Base-by-base conservation (phyloP, 768 basidiomycete species). In the Auriscalpium microsporum region DNA sequence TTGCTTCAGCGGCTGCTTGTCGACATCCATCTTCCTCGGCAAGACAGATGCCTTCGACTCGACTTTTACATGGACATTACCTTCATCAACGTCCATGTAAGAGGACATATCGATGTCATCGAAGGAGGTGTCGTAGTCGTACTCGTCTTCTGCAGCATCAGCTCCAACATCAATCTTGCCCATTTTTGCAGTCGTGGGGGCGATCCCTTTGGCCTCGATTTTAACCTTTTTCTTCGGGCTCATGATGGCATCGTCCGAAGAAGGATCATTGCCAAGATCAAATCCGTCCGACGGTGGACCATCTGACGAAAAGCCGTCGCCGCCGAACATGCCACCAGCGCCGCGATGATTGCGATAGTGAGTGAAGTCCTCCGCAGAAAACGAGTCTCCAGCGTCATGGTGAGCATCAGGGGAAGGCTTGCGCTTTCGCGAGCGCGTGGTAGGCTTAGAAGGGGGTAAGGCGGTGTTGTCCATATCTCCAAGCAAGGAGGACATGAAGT, bases 401-500 rank as follows among this genome's bases (percentile, higher is more conserved):
- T 54, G 36, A 5, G 59, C 53, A 17, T 61, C 63, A 8, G 79
- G 80, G 1, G 78, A 81, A 11, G 83, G 77, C 57, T 90, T 90
- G 34, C 88, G 83, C 65, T 90, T 90, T 53, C 80, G 80, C n/a
- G 72, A 59, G 28, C 65, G 71, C 28, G 54, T 54, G 10, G 74
- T 55, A 14, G 68, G 47, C 2, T 69, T 68, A 9, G 71, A 64
- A 4, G 72, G 60, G 10, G 78, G 66, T 28, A 69, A 64, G 10
- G 79, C 71, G 10, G 71, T 64, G 5, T 71, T 66, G 28, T 72
- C 90, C 68, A 95, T 80, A 19, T 73, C 79, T 9, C 84, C 87
- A 10, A 99, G 72, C 1, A 99, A 70, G 38, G 78, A 80, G 0
- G 82, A 80, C 90, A 99, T 88, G 61, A 99, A 92, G 61, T 95